phyloP scores from a whole-genome alignment of 1,284 basidiomycete genomes.

The Fomitopsis palustris region DNA sequence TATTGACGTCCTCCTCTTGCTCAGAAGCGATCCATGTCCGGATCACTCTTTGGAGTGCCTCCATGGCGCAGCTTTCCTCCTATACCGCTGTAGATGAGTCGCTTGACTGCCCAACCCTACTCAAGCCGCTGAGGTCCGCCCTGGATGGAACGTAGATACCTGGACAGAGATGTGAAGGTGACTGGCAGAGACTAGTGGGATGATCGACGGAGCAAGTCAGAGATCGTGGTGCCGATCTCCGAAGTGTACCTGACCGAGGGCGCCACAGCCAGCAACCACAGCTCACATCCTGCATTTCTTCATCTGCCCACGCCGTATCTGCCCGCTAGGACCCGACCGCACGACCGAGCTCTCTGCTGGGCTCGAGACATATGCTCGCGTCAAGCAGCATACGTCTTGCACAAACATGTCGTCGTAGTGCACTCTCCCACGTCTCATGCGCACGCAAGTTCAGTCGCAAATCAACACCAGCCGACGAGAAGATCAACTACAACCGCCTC shows the following conservation, averaged over 20 bases:
- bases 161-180: no score
- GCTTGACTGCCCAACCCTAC: no score
- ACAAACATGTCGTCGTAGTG: constrained; percentile 10
- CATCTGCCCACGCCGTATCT: not conserved
- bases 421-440: constrained; percentile 1
- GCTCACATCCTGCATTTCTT: no score
- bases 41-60: constrained; percentile 49
- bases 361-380: constrained; percentile 1
- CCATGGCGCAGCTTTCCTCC: constrained; percentile 21
- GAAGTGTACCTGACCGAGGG: not conserved
- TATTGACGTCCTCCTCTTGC: constrained; percentile 57
- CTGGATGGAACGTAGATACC: not conserved
- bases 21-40: constrained; percentile 72
- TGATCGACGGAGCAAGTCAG: not conserved
- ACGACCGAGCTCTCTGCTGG: not conserved
- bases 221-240: not conserved
- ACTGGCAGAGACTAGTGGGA: no score
- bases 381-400: constrained; percentile 8
- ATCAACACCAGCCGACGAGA: constrained; percentile 33
- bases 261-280: no score
- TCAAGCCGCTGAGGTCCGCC: no score
- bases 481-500: constrained; percentile 69
- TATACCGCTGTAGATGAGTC: not conserved
- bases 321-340: not conserved
- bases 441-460: not conserved